Conservation (phyloP, 805 yeast genomes). For the Cyberlindnera bimundalis region DNA sequence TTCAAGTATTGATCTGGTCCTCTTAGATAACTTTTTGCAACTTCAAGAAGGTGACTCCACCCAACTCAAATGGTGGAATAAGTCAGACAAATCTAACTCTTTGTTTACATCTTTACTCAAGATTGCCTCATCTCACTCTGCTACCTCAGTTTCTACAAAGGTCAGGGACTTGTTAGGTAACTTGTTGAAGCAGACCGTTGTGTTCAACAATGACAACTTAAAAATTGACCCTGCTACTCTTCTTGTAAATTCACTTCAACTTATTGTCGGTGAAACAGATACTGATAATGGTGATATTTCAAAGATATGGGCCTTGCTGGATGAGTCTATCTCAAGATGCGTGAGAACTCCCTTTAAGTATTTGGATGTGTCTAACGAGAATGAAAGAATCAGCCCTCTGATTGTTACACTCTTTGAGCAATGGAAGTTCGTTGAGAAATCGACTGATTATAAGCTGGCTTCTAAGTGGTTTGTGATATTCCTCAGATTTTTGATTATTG, state of each 20-base stretch:
- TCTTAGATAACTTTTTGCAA: constrained; percentile 58
- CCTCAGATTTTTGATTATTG: constrained; percentile 42
- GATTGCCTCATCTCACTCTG: constrained; percentile 40
- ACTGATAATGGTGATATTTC: constrained; percentile 17
- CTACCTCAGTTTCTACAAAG: constrained; percentile 42
- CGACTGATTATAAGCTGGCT: constrained; percentile 24
- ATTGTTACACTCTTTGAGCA: constrained; percentile 64
- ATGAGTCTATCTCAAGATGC: constrained; percentile 71
- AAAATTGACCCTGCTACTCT: constrained; percentile 54
- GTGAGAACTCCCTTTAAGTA: constrained; percentile 81
- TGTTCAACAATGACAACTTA: constrained; percentile 45
- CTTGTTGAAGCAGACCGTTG: constrained; percentile 48
- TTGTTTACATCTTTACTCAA: constrained; percentile 65
- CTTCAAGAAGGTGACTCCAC: constrained; percentile 51
- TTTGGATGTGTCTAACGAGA: constrained; percentile 50
- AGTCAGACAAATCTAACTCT: constrained; percentile 45
- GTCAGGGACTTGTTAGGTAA: constrained; percentile 38
- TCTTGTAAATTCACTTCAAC: constrained; percentile 47
- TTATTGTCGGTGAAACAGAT: constrained; percentile 13
- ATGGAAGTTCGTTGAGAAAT: constrained; percentile 47
- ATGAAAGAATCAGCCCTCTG: constrained; percentile 50
- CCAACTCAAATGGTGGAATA: constrained; percentile 79
- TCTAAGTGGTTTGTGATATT: constrained; percentile 51
- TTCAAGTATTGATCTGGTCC: constrained; percentile 51
- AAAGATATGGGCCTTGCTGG: constrained; percentile 60